Conservation (phyloP, 805 yeast species). For the Lachancea fermentati region DNA sequence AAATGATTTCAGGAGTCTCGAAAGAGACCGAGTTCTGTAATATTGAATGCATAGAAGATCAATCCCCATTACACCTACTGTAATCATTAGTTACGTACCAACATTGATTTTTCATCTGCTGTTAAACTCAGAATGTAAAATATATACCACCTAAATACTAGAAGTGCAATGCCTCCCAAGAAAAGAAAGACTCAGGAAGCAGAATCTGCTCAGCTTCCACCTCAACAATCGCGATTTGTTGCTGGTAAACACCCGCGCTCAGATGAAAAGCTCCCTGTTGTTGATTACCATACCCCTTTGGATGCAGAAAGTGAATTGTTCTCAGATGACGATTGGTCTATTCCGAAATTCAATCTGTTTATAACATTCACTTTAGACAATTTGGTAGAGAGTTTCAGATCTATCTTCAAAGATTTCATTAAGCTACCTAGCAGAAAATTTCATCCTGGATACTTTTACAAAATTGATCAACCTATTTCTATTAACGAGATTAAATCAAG, state of each 20-base stretch:
- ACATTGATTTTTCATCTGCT: no score
- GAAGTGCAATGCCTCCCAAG: conserved; percentile 22
- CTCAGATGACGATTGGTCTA: conserved; percentile 26
- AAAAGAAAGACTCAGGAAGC: conserved; percentile 16
- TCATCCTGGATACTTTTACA: conserved; percentile 75
- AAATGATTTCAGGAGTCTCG: not conserved
- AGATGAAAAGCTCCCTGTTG: conserved; percentile 16
- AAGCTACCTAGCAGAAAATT: conserved; percentile 67
- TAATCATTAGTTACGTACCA: no score
- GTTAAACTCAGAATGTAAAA: no score
- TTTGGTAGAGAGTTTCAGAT: conserved; percentile 24
- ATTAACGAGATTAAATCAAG: conserved; percentile 53
- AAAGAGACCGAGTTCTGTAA: no score
- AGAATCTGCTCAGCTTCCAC: conserved; percentile 11
- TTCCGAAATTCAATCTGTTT: conserved; percentile 29
- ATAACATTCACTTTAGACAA: conserved; percentile 28
- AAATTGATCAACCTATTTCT: conserved; percentile 62
- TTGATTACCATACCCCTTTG: conserved; percentile 26
- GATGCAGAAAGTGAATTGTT: conserved; percentile 30
- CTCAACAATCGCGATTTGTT: conserved; percentile 16
- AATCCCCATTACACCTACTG: no score
- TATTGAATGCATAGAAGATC: no score
- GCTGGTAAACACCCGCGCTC: conserved; percentile 33
- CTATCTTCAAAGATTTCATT: conserved; percentile 48
- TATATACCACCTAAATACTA: no score